A percentile compares a stretch with the other conserved stretches of the same genome.
Conservation (phyloP, 768 basidiomycete genomes). For the Rhodotorula kratochvilovae region DNA sequence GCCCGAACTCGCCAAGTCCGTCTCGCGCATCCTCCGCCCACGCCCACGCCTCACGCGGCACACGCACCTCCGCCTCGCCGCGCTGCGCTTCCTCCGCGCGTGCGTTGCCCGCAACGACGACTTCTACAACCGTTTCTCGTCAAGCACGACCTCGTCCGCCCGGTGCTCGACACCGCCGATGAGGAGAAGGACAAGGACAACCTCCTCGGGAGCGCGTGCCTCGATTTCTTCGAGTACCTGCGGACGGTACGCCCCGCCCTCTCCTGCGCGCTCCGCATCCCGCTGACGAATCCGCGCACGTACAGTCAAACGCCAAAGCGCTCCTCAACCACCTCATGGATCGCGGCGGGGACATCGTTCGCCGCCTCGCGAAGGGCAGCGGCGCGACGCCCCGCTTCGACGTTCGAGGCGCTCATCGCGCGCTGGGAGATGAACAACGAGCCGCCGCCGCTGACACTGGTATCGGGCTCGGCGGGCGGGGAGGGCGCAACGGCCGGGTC, state of each 20-base stretch:
- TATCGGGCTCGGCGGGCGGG: not conserved
- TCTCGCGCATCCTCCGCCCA: conserved; percentile 70
- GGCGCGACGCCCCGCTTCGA: conserved; percentile 59
- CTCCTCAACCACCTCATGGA: conserved; percentile 79
- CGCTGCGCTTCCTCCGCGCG: conserved; percentile 85
- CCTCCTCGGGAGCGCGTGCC: conserved; percentile 86
- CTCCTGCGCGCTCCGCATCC: not conserved
- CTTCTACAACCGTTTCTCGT: conserved; percentile 67
- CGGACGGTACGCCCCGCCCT: conserved; percentile 59
- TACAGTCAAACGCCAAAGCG: conserved; percentile 75
- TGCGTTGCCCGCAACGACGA: conserved; percentile 67
- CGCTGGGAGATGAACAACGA: conserved; percentile 92
- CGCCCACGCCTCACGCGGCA: conserved; percentile 73
- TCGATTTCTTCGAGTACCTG: conserved; percentile 91
- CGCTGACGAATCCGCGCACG: not conserved
- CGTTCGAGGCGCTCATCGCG: conserved; percentile 68
- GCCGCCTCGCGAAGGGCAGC: conserved; percentile 54
- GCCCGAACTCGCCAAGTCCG: conserved; percentile 60
- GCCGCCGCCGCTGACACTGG: conserved; percentile 44
- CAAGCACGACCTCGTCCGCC: conserved; percentile 76
- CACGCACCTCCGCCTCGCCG: conserved; percentile 87
- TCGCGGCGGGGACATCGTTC: conserved; percentile 63
- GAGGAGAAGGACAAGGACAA: conserved; percentile 79
- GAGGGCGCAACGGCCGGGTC: conserved; percentile 58
- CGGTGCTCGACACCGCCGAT: conserved; percentile 76